Base-by-base conservation (phyloP, 768 basidiomycete genomes). In the Pleurotus ostreatus region DNA sequence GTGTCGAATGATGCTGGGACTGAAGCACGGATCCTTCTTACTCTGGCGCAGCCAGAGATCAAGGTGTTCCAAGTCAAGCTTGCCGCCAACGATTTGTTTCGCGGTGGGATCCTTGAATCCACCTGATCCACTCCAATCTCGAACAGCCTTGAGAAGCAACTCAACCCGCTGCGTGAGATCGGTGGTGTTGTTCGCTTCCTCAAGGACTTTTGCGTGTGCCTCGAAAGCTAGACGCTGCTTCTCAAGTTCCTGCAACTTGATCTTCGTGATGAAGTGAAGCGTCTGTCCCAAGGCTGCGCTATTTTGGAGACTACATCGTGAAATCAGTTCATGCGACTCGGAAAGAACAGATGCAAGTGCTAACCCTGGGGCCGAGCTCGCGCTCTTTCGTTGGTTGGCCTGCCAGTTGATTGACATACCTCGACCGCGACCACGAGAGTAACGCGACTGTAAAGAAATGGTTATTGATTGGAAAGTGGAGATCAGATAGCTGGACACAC, bases 211-310 rank as follows among this genome's bases (percentile, higher is more conserved):
- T 7, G 70, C 68, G 61, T 75, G 71, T 1, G 63, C 64, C 51
- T 72, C 64, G 56, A 72, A 76, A 2, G 68, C 65, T 0, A 66
- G 46, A 6, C 70, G 69, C 49, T 73, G 76, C 57, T 73, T 75
- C 53, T 75, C 73, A 34, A 78, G 63, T 54, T 78, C 75, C 46
- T 74, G 67, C 16, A 77, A 70, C 60, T 79, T 78, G 60, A 74
- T 68, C 7, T 69, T 64, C 4, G 77, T 77, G 62, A 76, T 76
- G 57, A 73, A 76, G 49, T 75, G 73, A 12, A 76, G 68, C 7
- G 75, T 72, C 55, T 75, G 67, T 18, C 70, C 65, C 55, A 75
- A 73, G 20, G 72, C 53, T 16, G 47, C 11, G 13, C 20, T 44
- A 44, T 44, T 44, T 22, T 44, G 41, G n/a, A 44, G 20, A 16